Conservation (phyloP, 345 rosid genomes). For the Fremontodendron californicum region DNA sequence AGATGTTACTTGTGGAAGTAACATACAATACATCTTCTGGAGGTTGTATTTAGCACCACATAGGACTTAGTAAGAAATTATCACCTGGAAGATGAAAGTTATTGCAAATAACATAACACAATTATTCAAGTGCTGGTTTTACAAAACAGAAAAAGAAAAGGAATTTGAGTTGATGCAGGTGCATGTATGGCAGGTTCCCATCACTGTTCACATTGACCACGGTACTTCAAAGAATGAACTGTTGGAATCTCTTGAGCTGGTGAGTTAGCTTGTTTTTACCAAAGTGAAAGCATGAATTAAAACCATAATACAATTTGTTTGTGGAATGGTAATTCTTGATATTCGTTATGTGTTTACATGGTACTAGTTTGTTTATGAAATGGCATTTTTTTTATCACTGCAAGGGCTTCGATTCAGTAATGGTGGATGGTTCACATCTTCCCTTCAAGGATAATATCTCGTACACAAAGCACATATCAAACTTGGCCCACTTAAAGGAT, state of each 20-base stretch:
- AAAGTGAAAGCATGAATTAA: neutral
- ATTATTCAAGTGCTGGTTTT: neutral
- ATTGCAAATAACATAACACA: neutral
- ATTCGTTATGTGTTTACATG: neutral
- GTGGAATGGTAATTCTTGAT: neutral
- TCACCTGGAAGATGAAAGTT: neutral
- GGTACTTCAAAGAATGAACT: conserved; percentile 82
- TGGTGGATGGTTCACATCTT: conserved; percentile 97
- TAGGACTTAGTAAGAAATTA: neutral
- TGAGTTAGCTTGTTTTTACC: conserved; percentile 26
- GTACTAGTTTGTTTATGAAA: conserved; percentile 8
- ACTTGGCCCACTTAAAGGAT: conserved; percentile 62
- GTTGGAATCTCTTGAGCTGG: conserved; percentile 71
- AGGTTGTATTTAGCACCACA: neutral
- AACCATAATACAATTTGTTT: conserved; percentile 3
- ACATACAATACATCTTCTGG: neutral
- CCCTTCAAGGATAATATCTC: conserved; percentile 67
- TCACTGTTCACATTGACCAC: conserved; percentile 93
- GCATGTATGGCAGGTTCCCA: conserved; percentile 66
- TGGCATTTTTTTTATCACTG: conserved; percentile 18
- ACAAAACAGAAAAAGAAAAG: neutral
- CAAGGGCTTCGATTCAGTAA: conserved; percentile 90
- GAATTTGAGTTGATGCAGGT: neutral
- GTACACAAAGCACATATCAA: conserved; percentile 62
- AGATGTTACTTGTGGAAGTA: neutral